phyloP scores from a whole-genome alignment of 352 stramenopile species.

The Pythium rhizo-oryzae region DNA sequence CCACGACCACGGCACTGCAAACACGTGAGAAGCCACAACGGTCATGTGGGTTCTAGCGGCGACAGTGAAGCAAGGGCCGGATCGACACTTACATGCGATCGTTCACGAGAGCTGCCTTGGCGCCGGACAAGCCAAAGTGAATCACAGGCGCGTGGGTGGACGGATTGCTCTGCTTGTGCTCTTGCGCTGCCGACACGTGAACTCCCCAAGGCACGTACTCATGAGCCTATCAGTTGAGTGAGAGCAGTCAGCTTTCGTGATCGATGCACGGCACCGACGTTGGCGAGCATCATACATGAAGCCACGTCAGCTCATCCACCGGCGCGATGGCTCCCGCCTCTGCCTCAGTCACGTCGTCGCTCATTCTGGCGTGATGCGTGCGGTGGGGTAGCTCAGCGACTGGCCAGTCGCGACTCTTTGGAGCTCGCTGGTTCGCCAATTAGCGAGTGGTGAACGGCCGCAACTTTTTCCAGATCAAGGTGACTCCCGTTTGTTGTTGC shows the following conservation, averaged over 20 bases:
- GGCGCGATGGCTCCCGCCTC: not conserved
- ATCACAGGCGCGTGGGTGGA: not conserved
- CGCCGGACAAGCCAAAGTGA: conserved; percentile 31
- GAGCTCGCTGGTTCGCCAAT: not conserved
- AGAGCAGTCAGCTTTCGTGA: not conserved
- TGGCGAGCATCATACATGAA: conserved; percentile 30
- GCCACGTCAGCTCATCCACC: conserved; percentile 26
- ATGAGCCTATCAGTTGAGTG: conserved; percentile 29
- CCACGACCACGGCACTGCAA: conserved; percentile 58
- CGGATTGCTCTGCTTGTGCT: conserved; percentile 16
- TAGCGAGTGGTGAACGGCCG: not conserved
- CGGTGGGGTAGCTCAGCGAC: not conserved
- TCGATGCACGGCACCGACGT: not conserved
- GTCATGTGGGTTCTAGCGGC: not conserved
- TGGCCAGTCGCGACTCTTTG: conserved; percentile 28
- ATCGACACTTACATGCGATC: conserved; percentile 40
- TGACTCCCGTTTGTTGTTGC: conserved; percentile 3
- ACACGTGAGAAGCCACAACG: not conserved
- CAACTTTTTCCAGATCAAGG: not conserved
- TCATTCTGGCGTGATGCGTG: conserved; percentile 8
- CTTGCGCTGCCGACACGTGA: conserved; percentile 38
- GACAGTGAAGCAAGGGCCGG: not conserved
- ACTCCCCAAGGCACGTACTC: conserved; percentile 48
- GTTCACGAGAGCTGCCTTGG: conserved; percentile 40
- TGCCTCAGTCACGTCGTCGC: not conserved